These are phyloP conservation scores for Phylloporus sp. DNA, from an alignment of 768 basidiomycete species.

Conservation along the genomic window DNA sequence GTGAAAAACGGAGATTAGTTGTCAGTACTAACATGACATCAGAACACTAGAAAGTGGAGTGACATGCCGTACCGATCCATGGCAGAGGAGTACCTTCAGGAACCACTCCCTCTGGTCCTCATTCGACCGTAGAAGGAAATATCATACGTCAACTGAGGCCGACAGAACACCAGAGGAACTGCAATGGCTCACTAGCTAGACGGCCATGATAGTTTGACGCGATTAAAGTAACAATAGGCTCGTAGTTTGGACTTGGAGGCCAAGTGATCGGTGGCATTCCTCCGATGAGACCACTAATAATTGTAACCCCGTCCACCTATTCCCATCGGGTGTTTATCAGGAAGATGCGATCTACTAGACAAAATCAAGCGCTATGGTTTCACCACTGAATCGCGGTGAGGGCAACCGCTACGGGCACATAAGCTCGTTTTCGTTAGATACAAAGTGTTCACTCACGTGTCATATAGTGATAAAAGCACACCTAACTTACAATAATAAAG, in stretches of 20 bases:
- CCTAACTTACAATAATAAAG: slow-evolving; percentile 56
- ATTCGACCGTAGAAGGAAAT: not conserved
- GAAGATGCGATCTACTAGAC: slow-evolving; percentile 60
- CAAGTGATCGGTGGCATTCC: not conserved
- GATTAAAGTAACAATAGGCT: not conserved
- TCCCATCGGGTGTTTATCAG: slow-evolving; percentile 53
- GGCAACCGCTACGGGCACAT: no score
- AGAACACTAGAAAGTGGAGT: not conserved
- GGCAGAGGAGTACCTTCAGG: not conserved
- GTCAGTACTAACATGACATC: no score
- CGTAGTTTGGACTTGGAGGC: not conserved
- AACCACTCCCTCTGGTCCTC: not conserved
- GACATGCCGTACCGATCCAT: not conserved
- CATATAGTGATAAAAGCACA: slow-evolving; percentile 32
- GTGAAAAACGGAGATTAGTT: not conserved
- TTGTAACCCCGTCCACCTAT: not conserved
- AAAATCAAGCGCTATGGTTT: slow-evolving; percentile 47
- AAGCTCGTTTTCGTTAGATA: slow-evolving; percentile 26
- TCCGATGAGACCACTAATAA: not conserved
- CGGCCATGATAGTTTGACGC: not conserved
- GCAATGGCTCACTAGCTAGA: not conserved
- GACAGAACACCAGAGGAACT: not conserved
- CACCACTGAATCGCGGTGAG: slow-evolving; percentile 61
- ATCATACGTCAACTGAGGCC: not conserved
- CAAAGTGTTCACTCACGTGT: slow-evolving; percentile 6